Evolutionary conservation across 345 rosid genomes (phyloP).

Genomic region (Gossypium bickii): DNA sequence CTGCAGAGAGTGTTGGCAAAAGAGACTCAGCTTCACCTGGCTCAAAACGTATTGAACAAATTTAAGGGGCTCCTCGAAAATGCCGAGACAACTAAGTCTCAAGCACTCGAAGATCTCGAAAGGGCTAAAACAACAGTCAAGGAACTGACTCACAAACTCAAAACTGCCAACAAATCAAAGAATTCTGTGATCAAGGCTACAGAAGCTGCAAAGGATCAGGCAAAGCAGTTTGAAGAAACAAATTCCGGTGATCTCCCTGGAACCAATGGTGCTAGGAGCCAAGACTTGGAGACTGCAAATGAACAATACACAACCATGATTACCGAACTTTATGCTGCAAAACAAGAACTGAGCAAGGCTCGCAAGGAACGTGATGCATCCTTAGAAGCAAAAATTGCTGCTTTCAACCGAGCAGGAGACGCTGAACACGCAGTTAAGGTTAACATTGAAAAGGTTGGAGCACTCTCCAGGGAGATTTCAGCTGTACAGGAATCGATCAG

Average conservation of each 20-base stretch:
- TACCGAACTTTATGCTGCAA: constrained; percentile 64
- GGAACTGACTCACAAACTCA: constrained; percentile 59
- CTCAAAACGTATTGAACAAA: constrained; percentile 67
- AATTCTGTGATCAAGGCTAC: constrained; percentile 53
- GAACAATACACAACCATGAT: constrained; percentile 49
- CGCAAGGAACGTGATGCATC: constrained; percentile 58
- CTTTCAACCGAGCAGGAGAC: constrained; percentile 50
- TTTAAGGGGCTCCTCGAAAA: constrained; percentile 65
- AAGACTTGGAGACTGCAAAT: constrained; percentile 47
- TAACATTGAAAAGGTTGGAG: constrained; percentile 61
- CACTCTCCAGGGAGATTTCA: constrained; percentile 70
- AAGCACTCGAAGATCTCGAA: constrained; percentile 71
- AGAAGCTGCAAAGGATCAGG: constrained; percentile 58
- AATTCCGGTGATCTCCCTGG: constrained; percentile 32
- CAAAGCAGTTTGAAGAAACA: constrained; percentile 47
- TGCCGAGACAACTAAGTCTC: constrained; percentile 62
- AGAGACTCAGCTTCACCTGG: constrained; percentile 81
- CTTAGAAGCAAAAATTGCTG: constrained; percentile 52
- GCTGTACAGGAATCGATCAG: constrained; percentile 65
- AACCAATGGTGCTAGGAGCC: constrained; percentile 38
- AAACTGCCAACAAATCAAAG: constrained; percentile 47
- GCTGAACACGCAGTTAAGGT: constrained; percentile 51
- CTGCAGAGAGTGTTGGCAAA: constrained; percentile 68
- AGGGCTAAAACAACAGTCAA: constrained; percentile 61
- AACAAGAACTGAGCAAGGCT: constrained; percentile 66